A percentile compares a stretch with the other conserved stretches of the same genome.
phyloP scores from a whole-genome alignment of 305 asterid species.

The Rubia balearica region DNA sequence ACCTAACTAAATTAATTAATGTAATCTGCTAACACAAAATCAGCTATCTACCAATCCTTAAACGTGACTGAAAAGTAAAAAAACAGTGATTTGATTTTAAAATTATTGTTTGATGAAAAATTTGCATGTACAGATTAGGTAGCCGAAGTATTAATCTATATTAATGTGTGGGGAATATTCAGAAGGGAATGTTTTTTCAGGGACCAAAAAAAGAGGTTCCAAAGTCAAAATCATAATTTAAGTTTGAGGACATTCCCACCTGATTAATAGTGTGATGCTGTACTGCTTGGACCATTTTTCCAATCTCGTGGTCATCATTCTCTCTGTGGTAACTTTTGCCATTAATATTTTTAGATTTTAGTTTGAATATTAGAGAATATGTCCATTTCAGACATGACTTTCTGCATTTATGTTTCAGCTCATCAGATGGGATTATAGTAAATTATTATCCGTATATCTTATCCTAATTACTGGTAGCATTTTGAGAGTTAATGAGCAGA shows the following conservation, averaged over 20 bases:
- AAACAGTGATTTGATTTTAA: neutral
- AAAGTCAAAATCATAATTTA: slow-evolving; percentile 14
- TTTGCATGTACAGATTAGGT: neutral
- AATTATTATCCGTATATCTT: too few species aligned
- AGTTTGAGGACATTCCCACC: neutral
- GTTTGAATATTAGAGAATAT: neutral
- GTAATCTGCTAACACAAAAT: too few species aligned
- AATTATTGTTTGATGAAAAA: neutral
- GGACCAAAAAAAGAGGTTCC: slow-evolving; percentile 8
- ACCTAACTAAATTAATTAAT: too few species aligned
- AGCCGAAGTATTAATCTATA: neutral
- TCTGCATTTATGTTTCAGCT: neutral
- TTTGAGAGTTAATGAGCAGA: too few species aligned
- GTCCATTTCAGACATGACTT: neutral
- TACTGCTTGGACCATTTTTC: slow-evolving; percentile 13
- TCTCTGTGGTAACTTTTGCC: neutral
- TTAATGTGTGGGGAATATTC: slow-evolving; percentile 8
- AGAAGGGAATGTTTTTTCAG: slow-evolving; percentile 14
- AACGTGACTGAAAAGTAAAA: neutral
- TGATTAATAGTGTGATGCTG: slow-evolving; percentile 1
- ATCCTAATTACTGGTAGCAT: too few species aligned
- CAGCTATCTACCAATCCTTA: too few species aligned
- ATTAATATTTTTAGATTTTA: neutral
- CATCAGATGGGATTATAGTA: neutral
- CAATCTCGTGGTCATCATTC: neutral